Conservation (phyloP, 768 basidiomycete species). For the Sutorius australiensis region DNA sequence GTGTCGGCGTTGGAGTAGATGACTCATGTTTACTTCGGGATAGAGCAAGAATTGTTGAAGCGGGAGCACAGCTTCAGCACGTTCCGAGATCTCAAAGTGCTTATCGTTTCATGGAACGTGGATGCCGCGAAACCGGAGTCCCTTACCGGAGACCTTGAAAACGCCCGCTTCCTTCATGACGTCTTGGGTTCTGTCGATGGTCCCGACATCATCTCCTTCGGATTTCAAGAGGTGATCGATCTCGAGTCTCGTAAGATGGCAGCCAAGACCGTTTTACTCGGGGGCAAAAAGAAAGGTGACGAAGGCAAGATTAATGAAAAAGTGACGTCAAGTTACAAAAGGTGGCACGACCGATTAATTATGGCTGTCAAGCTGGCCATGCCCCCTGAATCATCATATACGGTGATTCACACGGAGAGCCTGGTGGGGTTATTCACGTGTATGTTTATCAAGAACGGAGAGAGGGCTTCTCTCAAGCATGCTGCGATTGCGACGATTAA, state of each 20-base stretch:
- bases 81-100: slow-evolving; percentile 71
- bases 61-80: slow-evolving; percentile 74
- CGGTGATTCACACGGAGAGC: slow-evolving; percentile 80
- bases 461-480: slow-evolving; percentile 60
- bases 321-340: slow-evolving; percentile 81
- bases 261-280: slow-evolving; percentile 86
- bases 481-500: slow-evolving; percentile 79
- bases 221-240: slow-evolving; percentile 95
- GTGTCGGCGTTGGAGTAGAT: background rate
- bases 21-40: background rate
- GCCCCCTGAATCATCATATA: slow-evolving; percentile 72
- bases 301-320: slow-evolving; percentile 61
- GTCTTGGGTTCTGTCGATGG: slow-evolving; percentile 64
- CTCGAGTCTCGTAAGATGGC: slow-evolving; percentile 90
- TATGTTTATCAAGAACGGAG: slow-evolving; percentile 67
- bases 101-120: slow-evolving; percentile 90
- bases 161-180: slow-evolving; percentile 76
- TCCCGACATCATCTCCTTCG: slow-evolving; percentile 90
- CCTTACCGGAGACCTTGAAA: slow-evolving; percentile 62
- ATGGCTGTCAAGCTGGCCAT: slow-evolving; percentile 70
- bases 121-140: slow-evolving; percentile 83
- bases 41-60: slow-evolving; percentile 74
- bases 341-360: slow-evolving; percentile 82
- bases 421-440: slow-evolving; percentile 84
- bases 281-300: slow-evolving; percentile 60